These are phyloP conservation scores for Pseudonectria foliicola DNA, from an alignment of 2,329 filamentous ascomycete species.

Conservation along the genomic window DNA sequence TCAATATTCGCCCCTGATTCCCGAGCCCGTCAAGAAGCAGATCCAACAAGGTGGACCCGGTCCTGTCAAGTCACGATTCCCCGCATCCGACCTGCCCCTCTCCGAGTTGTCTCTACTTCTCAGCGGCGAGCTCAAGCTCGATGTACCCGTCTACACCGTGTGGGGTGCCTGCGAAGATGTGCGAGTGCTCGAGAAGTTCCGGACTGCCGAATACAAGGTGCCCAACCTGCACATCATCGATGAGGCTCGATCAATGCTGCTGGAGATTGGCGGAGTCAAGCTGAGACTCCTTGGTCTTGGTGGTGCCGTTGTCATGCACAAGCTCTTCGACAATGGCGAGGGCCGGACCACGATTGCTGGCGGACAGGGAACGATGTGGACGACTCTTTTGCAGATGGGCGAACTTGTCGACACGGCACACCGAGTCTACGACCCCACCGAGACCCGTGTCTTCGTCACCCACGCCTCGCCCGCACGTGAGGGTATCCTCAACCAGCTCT, in stretches of 20 bases:
- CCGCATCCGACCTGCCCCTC: constrained; percentile 74
- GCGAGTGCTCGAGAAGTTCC: constrained; percentile 91
- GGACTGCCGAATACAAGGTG: constrained; percentile 96
- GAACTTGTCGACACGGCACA: constrained; percentile 97
- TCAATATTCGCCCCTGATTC: constrained; percentile 92
- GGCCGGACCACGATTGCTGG: constrained; percentile 96
- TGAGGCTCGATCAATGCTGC: constrained; percentile 88
- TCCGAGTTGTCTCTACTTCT: constrained; percentile 89
- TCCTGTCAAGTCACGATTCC: constrained; percentile 80
- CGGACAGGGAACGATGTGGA: constrained; percentile 99
- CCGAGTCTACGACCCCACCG: constrained; percentile 95
- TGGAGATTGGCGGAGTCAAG: constrained; percentile 94
- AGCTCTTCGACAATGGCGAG: constrained; percentile 97
- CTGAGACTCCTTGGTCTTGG: constrained; percentile 87
- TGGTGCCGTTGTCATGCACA: constrained; percentile 98
- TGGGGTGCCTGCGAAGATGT: constrained; percentile 99
- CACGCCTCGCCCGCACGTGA: constrained; percentile 95
- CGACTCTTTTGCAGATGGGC: constrained; percentile 93
- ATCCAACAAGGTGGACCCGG: constrained; percentile 61
- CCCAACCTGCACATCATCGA: constrained; percentile 97
- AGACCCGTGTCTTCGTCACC: constrained; percentile 93
- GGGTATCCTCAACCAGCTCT: constrained; percentile 94
- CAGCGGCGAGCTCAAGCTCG: constrained; percentile 79
- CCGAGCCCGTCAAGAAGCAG: constrained; percentile 65
- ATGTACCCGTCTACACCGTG: constrained; percentile 96